Evolutionary conservation across 805 yeast species (phyloP), one percentile per base, ranked within the genome.

Genomic region (Metschnikowia drakensbergensis): DNA sequence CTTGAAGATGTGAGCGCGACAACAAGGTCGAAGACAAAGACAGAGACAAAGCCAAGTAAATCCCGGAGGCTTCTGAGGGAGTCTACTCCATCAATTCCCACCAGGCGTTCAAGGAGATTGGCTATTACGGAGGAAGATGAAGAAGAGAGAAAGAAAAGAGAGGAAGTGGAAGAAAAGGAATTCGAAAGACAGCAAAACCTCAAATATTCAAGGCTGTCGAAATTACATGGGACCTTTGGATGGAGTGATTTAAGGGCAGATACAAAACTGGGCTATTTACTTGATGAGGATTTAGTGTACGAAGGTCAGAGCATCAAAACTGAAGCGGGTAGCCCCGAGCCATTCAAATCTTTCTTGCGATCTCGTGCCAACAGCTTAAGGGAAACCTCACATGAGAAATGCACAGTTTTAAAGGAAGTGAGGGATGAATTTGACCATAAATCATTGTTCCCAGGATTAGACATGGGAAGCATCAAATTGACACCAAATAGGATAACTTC

Each of bases 81-180:
- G 34, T 65, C 59, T 45, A 59, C 64, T 31, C 48, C 57, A 22
- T 47, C 51, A 1, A 60, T 72, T 11, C 95, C 96, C 0, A 72
- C 83, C 1, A 74, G 97, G 61, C 76, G 90, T 52, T 89, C 97
- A 0, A 74, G 89, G 43, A 73, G 97, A 54, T 60, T 91, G 25
- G 88, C 88, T 49, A 79, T 76, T 44, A 70, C 77, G 5, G 73
- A 66, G 46, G 71, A 61, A 40, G 71, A 69, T 41, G 57, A 59
- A 36, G 75, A 66, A 40, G 74, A 68, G 46, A 62, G 53, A 39
- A 66, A 63, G 26, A 41, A 58, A 4, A 57, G 60, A 46, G 63
- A 62, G 48, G 76, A 69, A 47, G 72, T 75, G 47, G 63, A 71
- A 38, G 84, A 77, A 35, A 71, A 71, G 32, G 56, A 42, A 11